Evolutionary conservation across 371 early-diverging fungal species (phyloP).

Genomic region (Mortierella sp.): DNA sequence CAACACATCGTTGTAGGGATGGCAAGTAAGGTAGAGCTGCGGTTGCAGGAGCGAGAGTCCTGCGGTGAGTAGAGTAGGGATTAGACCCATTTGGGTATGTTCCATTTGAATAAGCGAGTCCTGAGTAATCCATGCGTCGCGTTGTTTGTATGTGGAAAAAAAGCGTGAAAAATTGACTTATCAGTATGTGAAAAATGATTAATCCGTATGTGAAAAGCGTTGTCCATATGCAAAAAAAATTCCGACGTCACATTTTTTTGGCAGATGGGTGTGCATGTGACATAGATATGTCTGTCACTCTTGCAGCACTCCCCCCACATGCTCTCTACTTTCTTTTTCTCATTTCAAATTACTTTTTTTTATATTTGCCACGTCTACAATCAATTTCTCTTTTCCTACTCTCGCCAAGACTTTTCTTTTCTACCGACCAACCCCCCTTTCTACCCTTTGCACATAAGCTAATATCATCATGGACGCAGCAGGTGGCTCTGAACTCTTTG

Average conservation of each 20-base stretch:
- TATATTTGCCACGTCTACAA: neutral
- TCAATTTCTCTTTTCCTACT: neutral
- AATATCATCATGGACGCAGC: constrained; percentile 48
- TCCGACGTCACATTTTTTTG: neutral
- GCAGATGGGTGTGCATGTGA: too few species aligned
- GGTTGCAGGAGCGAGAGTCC: neutral
- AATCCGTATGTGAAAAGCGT: too few species aligned
- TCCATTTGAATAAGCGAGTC: constrained; percentile 1
- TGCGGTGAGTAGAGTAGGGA: constrained; percentile 1
- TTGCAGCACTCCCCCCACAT: too few species aligned
- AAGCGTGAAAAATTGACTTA: too few species aligned
- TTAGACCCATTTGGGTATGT: neutral
- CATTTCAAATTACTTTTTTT: too few species aligned
- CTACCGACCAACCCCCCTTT: neutral
- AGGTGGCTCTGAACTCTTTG: constrained; percentile 81
- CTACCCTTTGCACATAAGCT: too few species aligned
- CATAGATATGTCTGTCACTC: too few species aligned
- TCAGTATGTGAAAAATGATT: too few species aligned
- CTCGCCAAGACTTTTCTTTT: neutral
- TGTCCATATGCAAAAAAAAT: too few species aligned
- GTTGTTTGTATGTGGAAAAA: neutral
- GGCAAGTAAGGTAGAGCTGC: constrained; percentile 15
- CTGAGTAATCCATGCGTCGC: neutral
- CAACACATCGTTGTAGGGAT: constrained; percentile 36
- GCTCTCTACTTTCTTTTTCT: too few species aligned